Evolutionary conservation across 2,329 filamentous ascomycete species (phyloP).

Genomic region (Monosporascus sp.): DNA sequence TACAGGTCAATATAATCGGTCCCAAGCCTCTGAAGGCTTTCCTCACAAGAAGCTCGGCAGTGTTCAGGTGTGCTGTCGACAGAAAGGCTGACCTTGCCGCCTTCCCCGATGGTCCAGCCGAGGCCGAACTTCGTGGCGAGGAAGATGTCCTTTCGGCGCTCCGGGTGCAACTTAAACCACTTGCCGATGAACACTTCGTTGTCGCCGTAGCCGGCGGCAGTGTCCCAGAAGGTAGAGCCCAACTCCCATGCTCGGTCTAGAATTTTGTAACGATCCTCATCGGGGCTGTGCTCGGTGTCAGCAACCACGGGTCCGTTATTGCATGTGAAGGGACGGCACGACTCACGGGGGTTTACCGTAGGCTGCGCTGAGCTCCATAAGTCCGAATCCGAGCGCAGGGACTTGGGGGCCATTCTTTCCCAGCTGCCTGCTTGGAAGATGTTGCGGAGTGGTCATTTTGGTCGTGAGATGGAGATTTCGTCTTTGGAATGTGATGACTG

Average conservation of each 20-base stretch:
- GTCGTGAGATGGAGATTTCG: too few species aligned
- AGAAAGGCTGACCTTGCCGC: background rate
- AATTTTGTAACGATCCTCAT: slow-evolving; percentile 44
- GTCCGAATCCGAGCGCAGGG: too few species aligned
- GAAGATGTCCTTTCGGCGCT: slow-evolving; percentile 43
- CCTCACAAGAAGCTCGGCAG: slow-evolving; percentile 1
- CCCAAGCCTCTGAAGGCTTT: slow-evolving; percentile 41
- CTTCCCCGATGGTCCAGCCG: background rate
- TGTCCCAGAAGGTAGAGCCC: slow-evolving; percentile 50
- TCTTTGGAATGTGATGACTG: too few species aligned
- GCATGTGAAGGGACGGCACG: background rate
- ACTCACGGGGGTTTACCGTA: background rate
- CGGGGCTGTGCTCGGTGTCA: slow-evolving; percentile 31
- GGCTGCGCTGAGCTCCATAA: background rate
- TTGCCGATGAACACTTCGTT: slow-evolving; percentile 44
- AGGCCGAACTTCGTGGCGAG: slow-evolving; percentile 37
- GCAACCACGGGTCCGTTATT: slow-evolving; percentile 4
- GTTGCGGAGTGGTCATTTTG: too few species aligned
- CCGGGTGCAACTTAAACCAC: slow-evolving; percentile 46
- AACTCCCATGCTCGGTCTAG: slow-evolving; percentile 46
- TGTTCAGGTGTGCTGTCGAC: slow-evolving; percentile 1
- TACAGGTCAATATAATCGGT: slow-evolving; percentile 51
- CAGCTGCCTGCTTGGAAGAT: too few species aligned
- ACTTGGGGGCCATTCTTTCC: too few species aligned
- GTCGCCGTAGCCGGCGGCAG: slow-evolving; percentile 40